Evolutionary conservation across 768 basidiomycete species (phyloP).

Genomic region (Exidia glandulosa): DNA sequence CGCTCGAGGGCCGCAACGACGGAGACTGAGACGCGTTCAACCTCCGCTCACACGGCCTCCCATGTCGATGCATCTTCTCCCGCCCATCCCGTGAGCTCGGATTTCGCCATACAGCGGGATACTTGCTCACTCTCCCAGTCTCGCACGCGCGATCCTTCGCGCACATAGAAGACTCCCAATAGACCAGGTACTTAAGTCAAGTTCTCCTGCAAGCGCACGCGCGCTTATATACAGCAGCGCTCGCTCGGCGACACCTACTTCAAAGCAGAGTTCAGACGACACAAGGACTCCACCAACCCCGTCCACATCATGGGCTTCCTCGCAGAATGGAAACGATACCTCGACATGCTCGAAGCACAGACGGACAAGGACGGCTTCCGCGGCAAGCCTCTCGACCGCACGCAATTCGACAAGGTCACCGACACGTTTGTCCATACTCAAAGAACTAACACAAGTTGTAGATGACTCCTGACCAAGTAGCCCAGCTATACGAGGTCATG

Average conservation of each 20-base stretch:
- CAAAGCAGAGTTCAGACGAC: slow-evolving; percentile 74
- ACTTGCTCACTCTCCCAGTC: slow-evolving; percentile 8
- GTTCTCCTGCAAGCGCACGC: not conserved
- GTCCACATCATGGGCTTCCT: slow-evolving; percentile 90
- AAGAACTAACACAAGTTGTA: slow-evolving; percentile 17
- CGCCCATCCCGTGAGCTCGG: not conserved
- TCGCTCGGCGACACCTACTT: slow-evolving; percentile 31
- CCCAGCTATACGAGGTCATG: slow-evolving; percentile 92
- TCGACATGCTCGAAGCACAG: slow-evolving; percentile 49
- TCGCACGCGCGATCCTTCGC: slow-evolving; percentile 27
- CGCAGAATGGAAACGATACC: slow-evolving; percentile 89
- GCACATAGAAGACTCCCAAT: slow-evolving; percentile 24
- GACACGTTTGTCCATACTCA: not conserved
- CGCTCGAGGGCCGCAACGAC: not conserved
- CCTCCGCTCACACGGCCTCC: not conserved
- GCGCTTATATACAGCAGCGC: slow-evolving; percentile 14
- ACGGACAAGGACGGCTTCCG: slow-evolving; percentile 37
- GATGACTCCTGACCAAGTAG: slow-evolving; percentile 87
- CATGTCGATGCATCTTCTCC: not conserved
- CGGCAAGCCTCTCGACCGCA: slow-evolving; percentile 60
- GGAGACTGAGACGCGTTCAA: not conserved
- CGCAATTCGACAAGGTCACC: slow-evolving; percentile 62
- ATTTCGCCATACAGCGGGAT: not conserved
- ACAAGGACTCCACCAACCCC: slow-evolving; percentile 70
- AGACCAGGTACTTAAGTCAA: slow-evolving; percentile 12